Evolutionary conservation across 2,329 filamentous ascomycete genomes (phyloP).

Genomic region (Pezicula rhizophila): DNA sequence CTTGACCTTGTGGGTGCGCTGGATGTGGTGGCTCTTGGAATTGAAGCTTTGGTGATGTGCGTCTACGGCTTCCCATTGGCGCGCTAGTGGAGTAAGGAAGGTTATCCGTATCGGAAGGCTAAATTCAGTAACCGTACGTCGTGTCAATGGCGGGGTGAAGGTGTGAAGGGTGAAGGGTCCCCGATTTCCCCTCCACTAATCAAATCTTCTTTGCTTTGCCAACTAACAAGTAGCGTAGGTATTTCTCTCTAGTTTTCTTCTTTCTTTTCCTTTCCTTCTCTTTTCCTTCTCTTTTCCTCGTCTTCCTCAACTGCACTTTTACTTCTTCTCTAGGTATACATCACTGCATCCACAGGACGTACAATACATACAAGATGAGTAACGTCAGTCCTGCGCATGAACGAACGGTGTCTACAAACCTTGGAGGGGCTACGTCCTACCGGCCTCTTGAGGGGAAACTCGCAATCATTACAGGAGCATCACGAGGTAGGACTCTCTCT

Average conservation of each 20-base stretch:
- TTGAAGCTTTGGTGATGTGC: constrained; percentile 4
- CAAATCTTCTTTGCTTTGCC: background rate
- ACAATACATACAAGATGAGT: background rate
- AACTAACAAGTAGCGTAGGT: no score
- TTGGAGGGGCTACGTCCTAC: constrained; percentile 12
- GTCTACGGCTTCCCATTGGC: background rate
- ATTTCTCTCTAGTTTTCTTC: background rate
- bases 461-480: constrained; percentile 73
- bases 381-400: background rate
- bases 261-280: background rate
- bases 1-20: background rate
- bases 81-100: background rate
- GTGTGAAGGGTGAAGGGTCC: constrained; percentile 1
- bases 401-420: constrained; percentile 11
- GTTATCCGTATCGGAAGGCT: background rate
- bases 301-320: background rate
- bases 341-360: background rate
- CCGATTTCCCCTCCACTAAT: background rate
- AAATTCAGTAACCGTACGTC: background rate
- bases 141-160: constrained; percentile 1
- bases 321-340: background rate
- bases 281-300: no score
- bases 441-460: constrained; percentile 63
- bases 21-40: background rate
- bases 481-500: constrained; percentile 51